Conservation (phyloP, 2,329 filamentous ascomycete species). For the Cercospora berteroae region DNA sequence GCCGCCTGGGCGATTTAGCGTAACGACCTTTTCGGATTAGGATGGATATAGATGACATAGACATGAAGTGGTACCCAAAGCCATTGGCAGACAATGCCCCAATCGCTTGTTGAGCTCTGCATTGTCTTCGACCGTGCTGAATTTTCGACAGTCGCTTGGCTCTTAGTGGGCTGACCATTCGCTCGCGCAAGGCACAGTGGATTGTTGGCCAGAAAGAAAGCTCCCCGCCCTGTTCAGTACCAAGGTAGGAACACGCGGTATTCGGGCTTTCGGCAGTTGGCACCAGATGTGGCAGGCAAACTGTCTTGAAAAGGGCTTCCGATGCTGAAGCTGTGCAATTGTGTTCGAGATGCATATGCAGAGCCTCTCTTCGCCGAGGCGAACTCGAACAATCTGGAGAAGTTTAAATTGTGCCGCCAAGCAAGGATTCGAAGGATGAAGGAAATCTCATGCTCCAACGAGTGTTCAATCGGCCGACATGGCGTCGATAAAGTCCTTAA, state of each 20-base stretch:
- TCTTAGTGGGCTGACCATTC: not conserved
- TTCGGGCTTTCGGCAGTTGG: not conserved
- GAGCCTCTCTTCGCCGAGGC: not conserved
- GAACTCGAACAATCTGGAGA: too few relatives aligned
- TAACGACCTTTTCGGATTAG: not conserved
- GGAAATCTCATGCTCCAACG: not conserved
- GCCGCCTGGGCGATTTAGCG: not conserved
- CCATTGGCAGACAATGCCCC: not conserved
- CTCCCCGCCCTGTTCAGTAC: not conserved
- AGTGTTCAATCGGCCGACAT: conserved; percentile 12
- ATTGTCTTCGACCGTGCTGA: not conserved
- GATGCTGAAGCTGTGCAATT: not conserved
- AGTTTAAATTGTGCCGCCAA: not conserved
- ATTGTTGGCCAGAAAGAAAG: not conserved
- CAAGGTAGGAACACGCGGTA: not conserved
- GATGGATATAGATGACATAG: not conserved
- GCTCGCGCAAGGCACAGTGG: not conserved
- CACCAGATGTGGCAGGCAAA: not conserved
- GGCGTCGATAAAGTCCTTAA: conserved; percentile 23
- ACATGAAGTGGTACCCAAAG: not conserved
- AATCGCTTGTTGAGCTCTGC: not conserved
- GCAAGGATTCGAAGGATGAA: not conserved
- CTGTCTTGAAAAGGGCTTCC: not conserved
- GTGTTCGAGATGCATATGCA: not conserved
- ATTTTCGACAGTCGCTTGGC: not conserved